A percentile compares a stretch with the other conserved stretches of the same genome.
These are phyloP conservation scores for Cryphonectria naterciae DNA, from an alignment of 2,329 filamentous ascomycete species.

Conservation along the genomic window DNA sequence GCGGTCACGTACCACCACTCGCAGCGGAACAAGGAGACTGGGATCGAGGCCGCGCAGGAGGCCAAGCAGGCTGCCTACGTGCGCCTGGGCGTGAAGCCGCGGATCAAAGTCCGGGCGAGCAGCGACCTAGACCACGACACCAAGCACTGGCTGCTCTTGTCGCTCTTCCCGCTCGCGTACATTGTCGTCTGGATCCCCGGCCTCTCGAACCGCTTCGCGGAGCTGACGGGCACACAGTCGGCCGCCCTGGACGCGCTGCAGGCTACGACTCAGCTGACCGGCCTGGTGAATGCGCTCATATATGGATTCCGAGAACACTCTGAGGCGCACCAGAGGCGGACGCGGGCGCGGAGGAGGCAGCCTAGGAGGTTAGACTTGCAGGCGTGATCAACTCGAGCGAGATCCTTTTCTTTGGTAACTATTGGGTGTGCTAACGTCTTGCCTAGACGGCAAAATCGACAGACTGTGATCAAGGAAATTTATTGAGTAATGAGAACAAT, in stretches of 20 bases:
- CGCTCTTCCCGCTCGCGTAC: constrained; percentile 23
- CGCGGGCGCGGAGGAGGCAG: neutral
- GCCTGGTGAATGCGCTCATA: constrained; percentile 24
- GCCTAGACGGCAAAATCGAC: neutral
- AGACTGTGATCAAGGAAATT: neutral
- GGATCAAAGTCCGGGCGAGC: constrained; percentile 18
- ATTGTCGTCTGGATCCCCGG: constrained; percentile 26
- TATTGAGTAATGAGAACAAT: neutral
- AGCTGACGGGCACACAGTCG: constrained; percentile 11
- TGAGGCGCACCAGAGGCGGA: constrained; percentile 14
- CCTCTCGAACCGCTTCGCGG: constrained; percentile 20
- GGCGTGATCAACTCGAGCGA: neutral
- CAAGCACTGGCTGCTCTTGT: constrained; percentile 23
- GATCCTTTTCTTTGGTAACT: neutral
- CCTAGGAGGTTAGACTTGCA: constrained; percentile 4
- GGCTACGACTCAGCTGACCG: constrained; percentile 26
- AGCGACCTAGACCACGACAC: constrained; percentile 27
- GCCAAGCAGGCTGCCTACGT: constrained; percentile 19
- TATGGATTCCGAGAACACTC: constrained; percentile 25
- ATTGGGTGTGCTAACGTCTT: neutral
- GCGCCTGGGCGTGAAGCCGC: constrained; percentile 23
- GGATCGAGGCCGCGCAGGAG: constrained; percentile 25
- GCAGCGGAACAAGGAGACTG: constrained; percentile 20
- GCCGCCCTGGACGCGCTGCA: constrained; percentile 19
- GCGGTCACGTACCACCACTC: constrained; percentile 11